A percentile compares a stretch with the other conserved stretches of the same genome.
Evolutionary conservation across 2,329 filamentous ascomycete genomes (phyloP).

Genomic region (Dactylellina cionopaga): DNA sequence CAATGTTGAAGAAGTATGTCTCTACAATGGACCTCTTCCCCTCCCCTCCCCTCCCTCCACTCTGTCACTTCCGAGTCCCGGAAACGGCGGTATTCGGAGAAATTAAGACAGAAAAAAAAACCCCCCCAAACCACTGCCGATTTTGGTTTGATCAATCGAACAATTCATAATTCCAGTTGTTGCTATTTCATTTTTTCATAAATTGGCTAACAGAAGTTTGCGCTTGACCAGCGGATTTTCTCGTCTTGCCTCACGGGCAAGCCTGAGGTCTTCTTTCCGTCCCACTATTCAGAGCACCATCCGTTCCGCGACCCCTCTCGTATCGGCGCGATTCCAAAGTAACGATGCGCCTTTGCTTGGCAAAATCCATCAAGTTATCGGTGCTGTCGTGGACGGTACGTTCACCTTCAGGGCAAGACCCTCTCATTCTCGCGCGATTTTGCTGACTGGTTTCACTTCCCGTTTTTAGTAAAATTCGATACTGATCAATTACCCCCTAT

Average conservation of each 20-base stretch:
- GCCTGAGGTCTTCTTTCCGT: slow-evolving; percentile 63
- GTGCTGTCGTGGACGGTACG: slow-evolving; percentile 98
- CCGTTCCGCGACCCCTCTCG: slow-evolving; percentile 67
- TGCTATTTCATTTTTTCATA: not conserved
- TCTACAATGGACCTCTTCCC: slow-evolving; percentile 22
- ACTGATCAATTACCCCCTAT: slow-evolving; percentile 91
- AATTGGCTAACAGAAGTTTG: slow-evolving; percentile 19
- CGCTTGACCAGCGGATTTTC: slow-evolving; percentile 69
- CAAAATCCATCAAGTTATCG: slow-evolving; percentile 85
- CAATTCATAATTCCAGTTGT: not conserved
- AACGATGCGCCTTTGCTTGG: slow-evolving; percentile 69
- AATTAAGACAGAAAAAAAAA: too few relatives aligned
- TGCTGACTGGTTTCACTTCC: not conserved
- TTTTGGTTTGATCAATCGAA: slow-evolving; percentile 3
- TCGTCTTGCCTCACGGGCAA: slow-evolving; percentile 62
- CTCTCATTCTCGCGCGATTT: not conserved
- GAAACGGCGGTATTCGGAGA: slow-evolving; percentile 17
- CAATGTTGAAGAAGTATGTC: slow-evolving; percentile 72
- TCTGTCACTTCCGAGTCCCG: slow-evolving; percentile 26
- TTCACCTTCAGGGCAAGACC: slow-evolving; percentile 57
- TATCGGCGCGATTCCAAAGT: slow-evolving; percentile 71
- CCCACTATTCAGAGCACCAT: slow-evolving; percentile 68
- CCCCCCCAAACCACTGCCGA: not conserved
- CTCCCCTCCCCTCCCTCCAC: not conserved
- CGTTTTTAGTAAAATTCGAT: slow-evolving; percentile 78